Conservation (phyloP, 352 stramenopile genomes). For the Globisporangium perplexum region DNA sequence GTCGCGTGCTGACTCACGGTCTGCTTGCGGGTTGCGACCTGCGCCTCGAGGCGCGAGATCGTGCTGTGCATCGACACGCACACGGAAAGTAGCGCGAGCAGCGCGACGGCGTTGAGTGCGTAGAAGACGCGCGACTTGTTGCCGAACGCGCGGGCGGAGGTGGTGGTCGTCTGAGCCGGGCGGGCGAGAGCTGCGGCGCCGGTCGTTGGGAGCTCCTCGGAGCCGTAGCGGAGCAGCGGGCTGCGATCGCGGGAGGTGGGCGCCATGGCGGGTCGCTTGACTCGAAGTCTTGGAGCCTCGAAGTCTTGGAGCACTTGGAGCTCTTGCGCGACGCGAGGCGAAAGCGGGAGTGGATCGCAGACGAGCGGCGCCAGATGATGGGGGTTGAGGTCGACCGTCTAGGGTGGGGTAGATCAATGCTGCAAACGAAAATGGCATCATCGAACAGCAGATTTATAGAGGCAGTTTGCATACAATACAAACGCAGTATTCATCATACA, state of each 20-base stretch:
- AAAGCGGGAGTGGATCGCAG: slow-evolving; percentile 7
- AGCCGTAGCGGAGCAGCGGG: slow-evolving; percentile 58
- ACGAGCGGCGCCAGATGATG: too few relatives aligned
- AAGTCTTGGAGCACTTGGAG: too few relatives aligned
- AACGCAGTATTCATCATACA: too few relatives aligned
- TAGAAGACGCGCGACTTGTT: slow-evolving; percentile 38
- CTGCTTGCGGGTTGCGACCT: slow-evolving; percentile 14
- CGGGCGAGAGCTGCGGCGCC: too few relatives aligned
- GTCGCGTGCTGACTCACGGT: not conserved
- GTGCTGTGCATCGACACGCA: slow-evolving; percentile 75
- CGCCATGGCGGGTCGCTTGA: not conserved
- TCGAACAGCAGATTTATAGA: not conserved
- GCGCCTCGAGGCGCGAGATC: slow-evolving; percentile 41
- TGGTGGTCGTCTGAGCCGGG: too few relatives aligned
- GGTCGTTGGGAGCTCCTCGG: slow-evolving; percentile 22
- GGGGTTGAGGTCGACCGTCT: too few relatives aligned
- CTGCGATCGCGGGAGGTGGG: slow-evolving; percentile 36
- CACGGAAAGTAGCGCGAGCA: slow-evolving; percentile 47
- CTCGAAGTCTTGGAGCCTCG: too few relatives aligned
- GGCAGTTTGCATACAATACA: not conserved
- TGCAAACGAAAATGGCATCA: too few relatives aligned
- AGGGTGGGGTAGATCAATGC: too few relatives aligned
- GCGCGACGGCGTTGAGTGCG: slow-evolving; percentile 46
- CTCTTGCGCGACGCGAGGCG: not conserved
- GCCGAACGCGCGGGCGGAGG: slow-evolving; percentile 7